Conservation (phyloP, 352 stramenopile genomes). For the Pelagophyceae sp. region DNA sequence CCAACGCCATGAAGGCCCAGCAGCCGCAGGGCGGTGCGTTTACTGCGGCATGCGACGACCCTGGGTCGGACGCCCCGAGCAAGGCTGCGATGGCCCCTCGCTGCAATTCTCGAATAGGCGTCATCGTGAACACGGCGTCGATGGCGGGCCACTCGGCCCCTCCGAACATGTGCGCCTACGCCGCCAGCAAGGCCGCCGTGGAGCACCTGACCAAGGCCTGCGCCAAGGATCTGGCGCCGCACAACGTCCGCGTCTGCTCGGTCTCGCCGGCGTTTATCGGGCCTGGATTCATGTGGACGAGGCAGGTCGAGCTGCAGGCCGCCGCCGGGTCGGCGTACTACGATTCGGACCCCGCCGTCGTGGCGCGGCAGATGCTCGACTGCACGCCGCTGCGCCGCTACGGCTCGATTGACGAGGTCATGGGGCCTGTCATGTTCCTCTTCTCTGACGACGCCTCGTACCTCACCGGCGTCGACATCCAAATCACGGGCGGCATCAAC, state of each 20-base stretch:
- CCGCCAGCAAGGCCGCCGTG: background rate
- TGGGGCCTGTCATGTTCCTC: background rate
- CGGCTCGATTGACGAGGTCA: slow-evolving; percentile 10
- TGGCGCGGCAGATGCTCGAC: slow-evolving; percentile 1
- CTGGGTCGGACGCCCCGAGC: too few species aligned
- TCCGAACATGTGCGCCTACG: background rate
- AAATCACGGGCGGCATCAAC: background rate
- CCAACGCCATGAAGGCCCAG: background rate
- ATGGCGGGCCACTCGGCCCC: background rate
- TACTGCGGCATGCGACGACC: too few species aligned
- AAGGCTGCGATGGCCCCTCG: background rate
- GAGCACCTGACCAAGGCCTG: background rate
- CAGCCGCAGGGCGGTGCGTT: too few species aligned
- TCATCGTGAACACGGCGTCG: background rate
- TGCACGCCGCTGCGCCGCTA: background rate
- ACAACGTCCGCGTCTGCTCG: slow-evolving; percentile 6
- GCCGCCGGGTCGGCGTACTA: background rate
- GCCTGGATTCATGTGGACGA: slow-evolving; percentile 14
- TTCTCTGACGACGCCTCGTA: slow-evolving; percentile 6
- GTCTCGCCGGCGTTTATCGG: background rate
- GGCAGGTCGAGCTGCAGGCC: slow-evolving; percentile 7
- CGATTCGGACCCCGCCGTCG: background rate
- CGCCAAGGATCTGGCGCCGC: background rate
- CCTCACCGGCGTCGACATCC: slow-evolving; percentile 12
- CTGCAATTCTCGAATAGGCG: background rate